Evolutionary conservation across 2,329 filamentous ascomycete genomes (phyloP).

Genomic region (Boeremia lycopersici): DNA sequence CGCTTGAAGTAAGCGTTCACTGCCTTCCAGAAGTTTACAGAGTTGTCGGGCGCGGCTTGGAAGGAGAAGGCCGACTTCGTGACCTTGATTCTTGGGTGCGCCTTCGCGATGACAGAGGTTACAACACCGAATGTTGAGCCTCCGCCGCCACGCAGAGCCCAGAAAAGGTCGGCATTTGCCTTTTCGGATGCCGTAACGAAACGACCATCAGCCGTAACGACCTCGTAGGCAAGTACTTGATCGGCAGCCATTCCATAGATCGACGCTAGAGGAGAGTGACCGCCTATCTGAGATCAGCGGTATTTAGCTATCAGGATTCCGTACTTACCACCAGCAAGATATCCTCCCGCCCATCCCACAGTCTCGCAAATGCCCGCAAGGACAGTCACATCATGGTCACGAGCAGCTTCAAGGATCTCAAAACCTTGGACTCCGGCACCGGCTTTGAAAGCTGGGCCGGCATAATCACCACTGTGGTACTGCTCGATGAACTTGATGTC

Average conservation of each 20-base stretch:
- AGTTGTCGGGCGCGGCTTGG: conserved; percentile 20
- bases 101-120: conserved; percentile 22
- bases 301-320: no score
- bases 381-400: conserved; percentile 31
- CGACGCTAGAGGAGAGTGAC: conserved; percentile 25
- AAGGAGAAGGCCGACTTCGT: conserved; percentile 36
- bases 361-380: conserved; percentile 18
- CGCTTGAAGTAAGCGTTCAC: conserved; percentile 17
- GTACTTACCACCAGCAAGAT: background rate
- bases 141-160: conserved; percentile 27
- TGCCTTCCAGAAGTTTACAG: conserved; percentile 28
- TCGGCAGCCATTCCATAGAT: conserved; percentile 34
- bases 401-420: conserved; percentile 28
- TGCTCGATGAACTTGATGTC: conserved; percentile 16
- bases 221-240: conserved; percentile 31
- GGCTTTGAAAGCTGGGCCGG: conserved; percentile 30
- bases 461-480: conserved; percentile 20
- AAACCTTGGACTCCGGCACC: conserved; percentile 32
- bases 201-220: conserved; percentile 32
- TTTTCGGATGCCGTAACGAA: conserved; percentile 29
- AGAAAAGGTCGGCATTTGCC: conserved; percentile 21
- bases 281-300: conserved; percentile 19
- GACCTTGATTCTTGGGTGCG: conserved; percentile 26
- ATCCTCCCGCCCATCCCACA: conserved; percentile 1
- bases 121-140: conserved; percentile 29